Base-by-base conservation (phyloP, 768 basidiomycete species). In the Gyrodon lividus region DNA sequence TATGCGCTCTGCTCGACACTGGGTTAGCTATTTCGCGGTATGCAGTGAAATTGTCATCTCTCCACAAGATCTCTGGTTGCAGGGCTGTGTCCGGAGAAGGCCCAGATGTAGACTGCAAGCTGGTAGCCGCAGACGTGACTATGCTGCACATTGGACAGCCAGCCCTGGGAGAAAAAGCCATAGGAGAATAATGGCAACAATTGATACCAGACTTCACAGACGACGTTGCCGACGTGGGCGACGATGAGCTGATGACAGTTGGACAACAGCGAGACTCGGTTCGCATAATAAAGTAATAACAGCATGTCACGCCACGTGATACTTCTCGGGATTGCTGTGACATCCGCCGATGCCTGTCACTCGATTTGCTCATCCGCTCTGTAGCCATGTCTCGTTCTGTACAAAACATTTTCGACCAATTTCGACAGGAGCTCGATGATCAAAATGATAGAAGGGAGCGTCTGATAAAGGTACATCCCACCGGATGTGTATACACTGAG, bases 371-470 rank as follows among this genome's bases (percentile, higher is more conserved):
- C 28, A 16, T 31, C 9, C 16, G 24, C 12, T 33, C 34, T 22
- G 31, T 7, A 7, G 34, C 26, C 2, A 39, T 33, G 40, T 54
- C 26, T n/a, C 28, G 56, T 60, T 49, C 54, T 28, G 43, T 55
- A 22, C 58, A 52, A 43, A 40, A 34, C 34, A 56, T 69, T 14
- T 94, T 94, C 63, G 72, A 80, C 35, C 55, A 57, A 13, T 92
- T 89, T 71, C 80, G 87, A 58, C 76, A 75, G 41, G 80, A 89
- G 46, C 74, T 95, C 31, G 93, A 96, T 72, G 81, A 84, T 28
- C 77, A 89, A 69, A 84, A 95, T 67, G 95, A 98, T 68, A 77
- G 87, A 52, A 76, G 94, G 45, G 97, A 99, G 65, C 79, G 89
- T 17, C 78, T 98, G 58, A 93, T 97, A 66, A 97, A 98, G 82